A percentile compares a stretch with the other conserved stretches of the same genome.
Evolutionary conservation across 2,329 filamentous ascomycete genomes (phyloP).

Genomic region (Colletotrichum cuscutae): DNA sequence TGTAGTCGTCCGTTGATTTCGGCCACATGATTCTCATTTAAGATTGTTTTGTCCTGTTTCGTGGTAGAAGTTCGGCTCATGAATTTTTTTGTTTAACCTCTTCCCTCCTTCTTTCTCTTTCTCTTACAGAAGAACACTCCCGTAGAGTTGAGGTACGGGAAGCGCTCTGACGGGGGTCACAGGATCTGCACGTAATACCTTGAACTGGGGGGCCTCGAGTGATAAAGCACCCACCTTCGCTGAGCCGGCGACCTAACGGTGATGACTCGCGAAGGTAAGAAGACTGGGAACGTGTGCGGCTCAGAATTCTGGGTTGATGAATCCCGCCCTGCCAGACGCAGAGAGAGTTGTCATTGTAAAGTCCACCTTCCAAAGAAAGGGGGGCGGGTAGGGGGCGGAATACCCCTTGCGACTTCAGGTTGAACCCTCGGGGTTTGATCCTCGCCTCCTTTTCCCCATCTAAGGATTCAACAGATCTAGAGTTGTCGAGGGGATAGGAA

Average conservation of each 20-base stretch:
- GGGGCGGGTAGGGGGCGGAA: background rate
- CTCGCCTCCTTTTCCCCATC: background rate
- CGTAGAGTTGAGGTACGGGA: background rate
- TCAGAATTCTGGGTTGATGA: background rate
- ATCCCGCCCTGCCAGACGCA: background rate
- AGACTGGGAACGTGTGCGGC: background rate
- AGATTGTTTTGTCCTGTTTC: conserved; percentile 18
- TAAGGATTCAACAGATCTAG: background rate
- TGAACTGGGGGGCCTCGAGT: background rate
- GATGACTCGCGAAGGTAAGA: conserved; percentile 14
- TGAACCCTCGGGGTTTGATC: conserved; percentile 16
- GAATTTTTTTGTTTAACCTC: no score
- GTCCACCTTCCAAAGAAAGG: background rate
- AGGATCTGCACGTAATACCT: conserved; percentile 22
- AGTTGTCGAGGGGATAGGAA: background rate
- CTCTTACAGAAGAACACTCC: background rate
- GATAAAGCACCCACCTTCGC: background rate
- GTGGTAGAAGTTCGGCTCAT: conserved; percentile 15
- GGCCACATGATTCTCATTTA: background rate
- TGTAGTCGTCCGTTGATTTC: conserved; percentile 9
- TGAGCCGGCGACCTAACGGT: background rate
- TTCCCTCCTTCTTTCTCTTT: background rate
- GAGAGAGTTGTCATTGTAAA: background rate
- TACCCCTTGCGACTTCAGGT: conserved; percentile 17
- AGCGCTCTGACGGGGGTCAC: conserved; percentile 12